Evolutionary conservation across 345 rosid genomes (phyloP), one percentile per base, ranked within the genome.

Genomic region (Euphorbia lathyris): DNA sequence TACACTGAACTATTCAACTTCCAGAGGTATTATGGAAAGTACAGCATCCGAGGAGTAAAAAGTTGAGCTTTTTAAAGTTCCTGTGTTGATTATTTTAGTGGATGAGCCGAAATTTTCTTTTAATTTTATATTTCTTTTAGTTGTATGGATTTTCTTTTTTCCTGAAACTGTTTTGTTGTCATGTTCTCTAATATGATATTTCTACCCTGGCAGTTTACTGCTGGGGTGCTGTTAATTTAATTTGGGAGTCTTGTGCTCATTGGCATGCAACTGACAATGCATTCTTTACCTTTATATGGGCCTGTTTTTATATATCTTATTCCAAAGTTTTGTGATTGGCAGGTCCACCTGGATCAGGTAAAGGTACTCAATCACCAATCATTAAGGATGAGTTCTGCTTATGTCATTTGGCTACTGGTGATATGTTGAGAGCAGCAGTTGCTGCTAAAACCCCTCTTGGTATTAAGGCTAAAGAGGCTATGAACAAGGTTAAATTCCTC

Each of bases 311-410:
- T n/a, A 9, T 45, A 29, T 29, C 14, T 32, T n/a, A 43, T 27
- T 22, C 19, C 13, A 2, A 12, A 63, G 27, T 59, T 64, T 38
- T 48, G 30, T 58, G 55, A 23, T 63, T 59, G 29, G 68, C 83
- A 96, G 99, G 99, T 62, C 98, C 98, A 68, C 99, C 99, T 60
- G 99, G 99, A 72, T 94, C 96, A 0, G 99, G 99, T 1, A 94
- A 92, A 83, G 99, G 99, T 76, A 94, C 99, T 43, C 97, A 96
- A 59, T 96, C 98, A 30, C 96, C 98, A 11, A 80, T 90, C 8
- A 90, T 96, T 58, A 96, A 96, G 80, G 96, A 96, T 63, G 98
- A 96, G 80, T 86, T 80, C 69, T 96, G 99, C 76, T 78, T 96
- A 71, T 96, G 99, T 70, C 99, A 96, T 87, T 83, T 96, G 88